Evolutionary conservation across 2,329 filamentous ascomycete genomes (phyloP).

Genomic region (Rhytidhysteron rufulum): DNA sequence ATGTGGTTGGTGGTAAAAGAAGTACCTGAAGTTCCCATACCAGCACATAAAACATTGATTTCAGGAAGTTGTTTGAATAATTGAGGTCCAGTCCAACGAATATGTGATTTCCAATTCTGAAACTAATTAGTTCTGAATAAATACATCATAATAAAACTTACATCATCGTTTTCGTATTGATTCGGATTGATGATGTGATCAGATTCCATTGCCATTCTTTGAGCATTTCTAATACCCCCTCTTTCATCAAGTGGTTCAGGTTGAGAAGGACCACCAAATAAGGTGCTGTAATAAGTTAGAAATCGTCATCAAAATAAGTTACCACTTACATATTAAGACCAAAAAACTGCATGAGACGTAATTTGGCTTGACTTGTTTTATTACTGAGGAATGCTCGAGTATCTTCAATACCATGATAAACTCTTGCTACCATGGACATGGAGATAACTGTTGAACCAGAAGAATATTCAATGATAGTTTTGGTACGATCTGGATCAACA

Average conservation of each 20-base stretch:
- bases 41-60: conserved; percentile 54
- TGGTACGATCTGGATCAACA: conserved; percentile 35
- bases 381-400: conserved; percentile 56
- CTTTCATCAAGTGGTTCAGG: conserved; percentile 53
- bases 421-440: conserved; percentile 53
- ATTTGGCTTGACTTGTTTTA: conserved; percentile 53
- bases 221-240: conserved; percentile 51
- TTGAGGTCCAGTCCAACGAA: conserved; percentile 58
- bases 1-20: too few relatives aligned
- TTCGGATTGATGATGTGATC: conserved; percentile 50
- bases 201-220: conserved; percentile 40
- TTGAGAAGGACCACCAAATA: conserved; percentile 58
- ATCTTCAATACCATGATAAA: conserved; percentile 50
- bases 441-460: conserved; percentile 62
- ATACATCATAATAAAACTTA: conserved; percentile 12
- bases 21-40: conserved; percentile 56
- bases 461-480: conserved; percentile 57
- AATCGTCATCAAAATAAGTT: not conserved
- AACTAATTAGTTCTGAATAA: too few relatives aligned
- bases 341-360: conserved; percentile 58
- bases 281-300: conserved; percentile 33
- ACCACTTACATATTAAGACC: conserved; percentile 49
- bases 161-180: conserved; percentile 53
- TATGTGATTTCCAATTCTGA: conserved; percentile 55
- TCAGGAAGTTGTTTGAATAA: conserved; percentile 55